Evolutionary conservation across 768 basidiomycete species (phyloP).

Genomic region (Melanogaster broomeanus): DNA sequence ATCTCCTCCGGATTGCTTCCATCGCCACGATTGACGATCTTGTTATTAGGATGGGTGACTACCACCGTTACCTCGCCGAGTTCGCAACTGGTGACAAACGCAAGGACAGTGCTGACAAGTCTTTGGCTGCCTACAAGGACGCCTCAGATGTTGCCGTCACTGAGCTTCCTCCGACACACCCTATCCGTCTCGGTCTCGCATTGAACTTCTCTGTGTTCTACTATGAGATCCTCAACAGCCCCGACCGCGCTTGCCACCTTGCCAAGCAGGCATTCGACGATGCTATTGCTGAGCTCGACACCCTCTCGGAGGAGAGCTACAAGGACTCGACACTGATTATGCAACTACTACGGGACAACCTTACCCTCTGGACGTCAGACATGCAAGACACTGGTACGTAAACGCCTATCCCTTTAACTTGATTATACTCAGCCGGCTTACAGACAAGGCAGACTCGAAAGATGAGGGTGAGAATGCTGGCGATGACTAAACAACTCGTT

Average conservation of each 20-base stretch:
- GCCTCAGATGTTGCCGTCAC: constrained; percentile 96
- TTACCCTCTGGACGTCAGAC: constrained; percentile 97
- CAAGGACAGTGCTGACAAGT: constrained; percentile 96
- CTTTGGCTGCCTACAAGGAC: constrained; percentile 95
- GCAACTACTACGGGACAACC: constrained; percentile 96
- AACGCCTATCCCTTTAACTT: constrained; percentile 17
- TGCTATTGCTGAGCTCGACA: constrained; percentile 98
- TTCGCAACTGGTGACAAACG: constrained; percentile 98
- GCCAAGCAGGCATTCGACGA: constrained; percentile 99
- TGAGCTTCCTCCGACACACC: constrained; percentile 94
- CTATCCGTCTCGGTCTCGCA: constrained; percentile 97
- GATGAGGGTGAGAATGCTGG: constrained; percentile 66
- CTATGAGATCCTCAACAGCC: constrained; percentile 99
- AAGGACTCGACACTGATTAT: constrained; percentile 98
- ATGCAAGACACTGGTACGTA: constrained; percentile 89
- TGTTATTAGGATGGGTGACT: constrained; percentile 89
- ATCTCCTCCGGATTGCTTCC: neutral
- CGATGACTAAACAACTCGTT: constrained; percentile 55
- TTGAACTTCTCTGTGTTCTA: constrained; percentile 99
- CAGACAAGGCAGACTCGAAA: constrained; percentile 74
- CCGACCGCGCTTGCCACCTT: constrained; percentile 97
- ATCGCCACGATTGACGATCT: constrained; percentile 12
- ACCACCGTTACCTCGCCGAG: constrained; percentile 98
- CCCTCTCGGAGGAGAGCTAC: constrained; percentile 97
- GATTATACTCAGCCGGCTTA: constrained; percentile 20